Conservation (phyloP, 495 filamentous ascomycete species). For the Aspergillus avenaceus region DNA sequence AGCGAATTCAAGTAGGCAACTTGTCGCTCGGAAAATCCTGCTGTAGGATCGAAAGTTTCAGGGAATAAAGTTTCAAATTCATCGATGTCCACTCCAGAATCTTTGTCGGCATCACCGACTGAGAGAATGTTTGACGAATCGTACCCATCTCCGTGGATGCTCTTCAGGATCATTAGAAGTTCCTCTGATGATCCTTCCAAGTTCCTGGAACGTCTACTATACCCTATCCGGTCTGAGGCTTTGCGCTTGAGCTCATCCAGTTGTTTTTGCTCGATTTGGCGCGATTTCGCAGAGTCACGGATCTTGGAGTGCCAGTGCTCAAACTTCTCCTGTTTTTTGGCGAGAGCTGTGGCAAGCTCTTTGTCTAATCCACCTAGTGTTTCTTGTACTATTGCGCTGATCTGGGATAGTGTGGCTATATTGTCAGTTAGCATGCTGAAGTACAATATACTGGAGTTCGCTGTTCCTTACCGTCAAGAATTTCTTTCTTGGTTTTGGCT, state of each 20-base stretch:
- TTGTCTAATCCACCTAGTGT: slow-evolving; percentile 63
- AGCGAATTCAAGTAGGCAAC: slow-evolving; percentile 28
- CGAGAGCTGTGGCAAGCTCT: slow-evolving; percentile 70
- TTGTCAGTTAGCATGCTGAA: slow-evolving; percentile 20
- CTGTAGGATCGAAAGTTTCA: slow-evolving; percentile 29
- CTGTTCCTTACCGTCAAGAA: slow-evolving; percentile 34
- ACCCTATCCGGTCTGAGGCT: slow-evolving; percentile 52
- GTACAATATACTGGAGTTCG: background rate
- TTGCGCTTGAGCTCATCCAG: slow-evolving; percentile 62
- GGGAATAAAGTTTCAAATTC: slow-evolving; percentile 35
- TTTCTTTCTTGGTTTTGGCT: slow-evolving; percentile 44
- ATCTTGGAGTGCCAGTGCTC: slow-evolving; percentile 73
- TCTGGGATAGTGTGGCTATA: slow-evolving; percentile 62
- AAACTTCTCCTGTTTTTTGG: slow-evolving; percentile 75
- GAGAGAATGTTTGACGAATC: slow-evolving; percentile 26
- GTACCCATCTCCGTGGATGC: slow-evolving; percentile 22
- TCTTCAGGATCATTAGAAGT: slow-evolving; percentile 35
- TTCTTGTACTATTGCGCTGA: slow-evolving; percentile 39
- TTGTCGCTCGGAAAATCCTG: slow-evolving; percentile 38
- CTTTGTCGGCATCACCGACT: slow-evolving; percentile 52
- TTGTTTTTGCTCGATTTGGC: slow-evolving; percentile 68
- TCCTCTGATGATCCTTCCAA: slow-evolving; percentile 51
- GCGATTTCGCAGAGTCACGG: slow-evolving; percentile 70
- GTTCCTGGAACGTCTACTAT: slow-evolving; percentile 59
- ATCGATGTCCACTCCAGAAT: slow-evolving; percentile 41